Conservation (phyloP, 192 early-diverging fungal genomes). For the Coemansia sp. region DNA sequence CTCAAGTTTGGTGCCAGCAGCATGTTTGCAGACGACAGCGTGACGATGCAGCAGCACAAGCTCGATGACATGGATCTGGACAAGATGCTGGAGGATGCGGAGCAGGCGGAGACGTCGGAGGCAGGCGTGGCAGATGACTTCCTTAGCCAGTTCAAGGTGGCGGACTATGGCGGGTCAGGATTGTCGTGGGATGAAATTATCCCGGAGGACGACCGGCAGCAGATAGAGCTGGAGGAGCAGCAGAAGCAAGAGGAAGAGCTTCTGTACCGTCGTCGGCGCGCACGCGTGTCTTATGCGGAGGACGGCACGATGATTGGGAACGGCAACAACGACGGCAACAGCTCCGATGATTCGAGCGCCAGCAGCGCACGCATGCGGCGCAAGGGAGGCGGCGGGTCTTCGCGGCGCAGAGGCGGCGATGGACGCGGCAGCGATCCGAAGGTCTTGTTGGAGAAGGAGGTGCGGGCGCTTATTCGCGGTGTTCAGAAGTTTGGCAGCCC, state of each 20-base stretch:
- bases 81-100: slow-evolving; percentile 94
- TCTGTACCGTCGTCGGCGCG: slow-evolving; percentile 58
- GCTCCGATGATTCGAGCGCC: slow-evolving; percentile 36
- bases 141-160: slow-evolving; percentile 88
- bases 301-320: slow-evolving; percentile 54
- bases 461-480: slow-evolving; percentile 76
- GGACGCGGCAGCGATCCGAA: slow-evolving; percentile 43
- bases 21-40: slow-evolving; percentile 79
- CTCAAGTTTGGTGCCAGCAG: slow-evolving; percentile 99
- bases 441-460: slow-evolving; percentile 74
- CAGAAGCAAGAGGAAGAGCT: slow-evolving; percentile 61
- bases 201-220: slow-evolving; percentile 77
- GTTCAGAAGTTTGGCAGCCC: slow-evolving; percentile 84
- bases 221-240: slow-evolving; percentile 67
- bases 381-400: slow-evolving; percentile 16
- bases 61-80: slow-evolving; percentile 96
- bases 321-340: slow-evolving; percentile 24
- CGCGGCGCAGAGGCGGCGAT: slow-evolving; percentile 33
- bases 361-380: slow-evolving; percentile 37
- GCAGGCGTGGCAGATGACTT: slow-evolving; percentile 85
- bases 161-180: slow-evolving; percentile 75
- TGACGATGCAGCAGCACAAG: slow-evolving; percentile 64
- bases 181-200: slow-evolving; percentile 97
- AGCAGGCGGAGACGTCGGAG: slow-evolving; percentile 78
- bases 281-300: slow-evolving; percentile 66